Percentiles rank a stretch among this genome's conserved stretches.
phyloP scores from a whole-genome alignment of 2,329 filamentous ascomycete species.

The Paraconiothyrium brasiliense region DNA sequence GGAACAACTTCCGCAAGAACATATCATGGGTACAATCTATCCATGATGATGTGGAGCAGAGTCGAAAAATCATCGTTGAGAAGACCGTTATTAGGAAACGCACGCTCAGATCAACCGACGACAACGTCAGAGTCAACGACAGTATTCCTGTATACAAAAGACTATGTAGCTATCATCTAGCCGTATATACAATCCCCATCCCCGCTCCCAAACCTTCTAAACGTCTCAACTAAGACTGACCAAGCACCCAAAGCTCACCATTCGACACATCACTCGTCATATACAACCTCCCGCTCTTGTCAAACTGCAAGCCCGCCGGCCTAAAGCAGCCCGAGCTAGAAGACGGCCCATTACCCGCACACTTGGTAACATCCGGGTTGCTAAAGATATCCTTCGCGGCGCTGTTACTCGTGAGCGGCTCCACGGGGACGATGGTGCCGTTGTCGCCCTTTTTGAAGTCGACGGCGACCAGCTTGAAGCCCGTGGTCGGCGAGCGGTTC shows the following conservation, averaged over 20 bases:
- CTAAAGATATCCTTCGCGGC: constrained; percentile 64
- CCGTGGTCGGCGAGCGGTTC: constrained; percentile 60
- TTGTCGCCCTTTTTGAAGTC: constrained; percentile 53
- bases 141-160: neutral
- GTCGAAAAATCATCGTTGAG: too few species aligned
- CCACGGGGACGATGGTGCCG: constrained; percentile 50
- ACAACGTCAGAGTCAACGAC: neutral
- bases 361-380: constrained; percentile 62
- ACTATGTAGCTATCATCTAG: neutral
- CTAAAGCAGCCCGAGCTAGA: constrained; percentile 64
- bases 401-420: constrained; percentile 56
- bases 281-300: constrained; percentile 63
- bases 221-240: constrained; percentile 33
- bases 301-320: constrained; percentile 65
- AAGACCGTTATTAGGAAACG: too few species aligned
- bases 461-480: constrained; percentile 61
- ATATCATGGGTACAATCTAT: too few species aligned
- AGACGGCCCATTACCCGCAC: constrained; percentile 54
- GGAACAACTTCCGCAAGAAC: too few species aligned
- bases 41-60: too few species aligned
- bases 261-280: constrained; percentile 63
- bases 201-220: neutral
- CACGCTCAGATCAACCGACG: too few species aligned
- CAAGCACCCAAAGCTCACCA: constrained; percentile 45
- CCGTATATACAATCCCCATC: neutral